phyloP scores from a whole-genome alignment of 2,329 filamentous ascomycete species.

The Cladorrhinum sp. region DNA sequence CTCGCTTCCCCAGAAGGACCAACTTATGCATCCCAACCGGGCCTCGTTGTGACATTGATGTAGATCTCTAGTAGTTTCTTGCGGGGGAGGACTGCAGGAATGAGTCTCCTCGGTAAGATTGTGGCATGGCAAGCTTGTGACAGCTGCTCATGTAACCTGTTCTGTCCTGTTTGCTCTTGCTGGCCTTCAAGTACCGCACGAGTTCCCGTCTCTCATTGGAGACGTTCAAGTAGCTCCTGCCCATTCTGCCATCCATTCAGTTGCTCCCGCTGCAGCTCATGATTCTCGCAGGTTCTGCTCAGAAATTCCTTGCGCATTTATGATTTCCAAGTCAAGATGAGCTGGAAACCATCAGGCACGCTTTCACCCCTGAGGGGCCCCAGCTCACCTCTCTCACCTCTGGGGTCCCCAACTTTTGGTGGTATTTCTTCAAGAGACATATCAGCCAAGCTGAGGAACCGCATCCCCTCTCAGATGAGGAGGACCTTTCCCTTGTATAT shows the following conservation, averaged over 20 bases:
- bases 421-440: conserved; percentile 26
- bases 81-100: not conserved
- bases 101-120: conserved; percentile 3
- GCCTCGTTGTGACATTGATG: conserved; percentile 1
- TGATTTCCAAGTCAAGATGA: not conserved
- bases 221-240: not conserved
- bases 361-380: not conserved
- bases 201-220: not conserved
- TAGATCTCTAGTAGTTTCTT: not conserved
- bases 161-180: not conserved
- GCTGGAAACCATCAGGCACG: conserved; percentile 1
- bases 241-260: not conserved
- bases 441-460: conserved; percentile 37
- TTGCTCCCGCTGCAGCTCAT: not conserved
- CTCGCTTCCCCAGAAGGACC: not conserved
- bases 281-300: not conserved
- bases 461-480: conserved; percentile 47
- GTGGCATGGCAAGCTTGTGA: conserved; percentile 10
- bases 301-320: not conserved
- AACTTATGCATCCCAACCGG: not conserved
- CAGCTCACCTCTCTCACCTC: conserved; percentile 25
- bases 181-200: not conserved
- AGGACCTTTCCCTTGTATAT: conserved; percentile 48
- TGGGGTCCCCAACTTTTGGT: conserved; percentile 38
- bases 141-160: not conserved